Base-by-base conservation (phyloP, 441 rosid genomes). In the Croton laevigatus region DNA sequence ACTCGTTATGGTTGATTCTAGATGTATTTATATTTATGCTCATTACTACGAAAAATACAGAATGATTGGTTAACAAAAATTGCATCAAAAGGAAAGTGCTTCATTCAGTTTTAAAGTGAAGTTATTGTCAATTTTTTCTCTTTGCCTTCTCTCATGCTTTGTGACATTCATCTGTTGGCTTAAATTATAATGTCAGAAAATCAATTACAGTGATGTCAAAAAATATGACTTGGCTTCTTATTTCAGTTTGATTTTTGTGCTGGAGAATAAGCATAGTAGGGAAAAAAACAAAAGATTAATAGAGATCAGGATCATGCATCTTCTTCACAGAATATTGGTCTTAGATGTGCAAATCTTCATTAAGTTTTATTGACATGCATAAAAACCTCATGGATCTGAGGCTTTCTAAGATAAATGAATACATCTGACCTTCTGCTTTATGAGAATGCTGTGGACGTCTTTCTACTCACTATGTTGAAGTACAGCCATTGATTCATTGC, bases 401-500 rank as follows among this genome's bases (percentile, higher is more conserved):
- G n/a, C 64, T 67, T 34, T 59, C 72, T 51, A 66, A 59, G 68
- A 74, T 65, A 60, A 71, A 70, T 64, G 67, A 73, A 32, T 61
- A 68, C 78, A 66, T 75, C 81, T 66, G 73, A 70, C 69, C 57
- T 65, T 62, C 75, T 38, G 64, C 44, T 61, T 42, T 10, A 17
- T 37, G 45, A n/a, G 16, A 27, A 8, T 57, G 45, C 20, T 63
- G 22, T 66, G 37, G 54, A 23, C 60, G 65, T 52, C 20, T 32
- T 37, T 74, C 77, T 48, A 14, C 42, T 23, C 10, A 22, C 69
- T 70, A 48, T 54, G 69, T 70, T 63, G 62, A 68, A 37, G 71
- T 74, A 59, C 80, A 64, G 67, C 60, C 72, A 38, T 64, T 34
- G 68, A 20, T 66, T 87, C 81, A 89, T 19, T 81, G 85, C 77